A percentile compares a stretch with the other conserved stretches of the same genome.
Conservation (phyloP, 2,329 filamentous ascomycete species). For the Clarireedia monteithiana region DNA sequence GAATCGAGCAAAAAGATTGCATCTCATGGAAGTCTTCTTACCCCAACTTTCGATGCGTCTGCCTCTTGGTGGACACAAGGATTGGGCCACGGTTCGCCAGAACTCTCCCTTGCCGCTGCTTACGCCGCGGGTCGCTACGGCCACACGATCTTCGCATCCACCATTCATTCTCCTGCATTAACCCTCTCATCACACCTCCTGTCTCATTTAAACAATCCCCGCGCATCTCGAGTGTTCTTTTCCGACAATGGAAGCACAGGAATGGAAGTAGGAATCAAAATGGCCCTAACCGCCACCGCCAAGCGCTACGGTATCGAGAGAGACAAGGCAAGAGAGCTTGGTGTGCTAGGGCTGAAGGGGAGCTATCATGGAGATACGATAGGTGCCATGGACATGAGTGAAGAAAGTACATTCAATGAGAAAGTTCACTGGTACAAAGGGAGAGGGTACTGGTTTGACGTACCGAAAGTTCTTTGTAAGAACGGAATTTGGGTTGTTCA, state of each 20-base stretch:
- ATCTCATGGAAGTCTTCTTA: conserved; percentile 35
- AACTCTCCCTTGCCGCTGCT: conserved; percentile 64
- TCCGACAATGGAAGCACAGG: conserved; percentile 80
- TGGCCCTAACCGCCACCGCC: conserved; percentile 66
- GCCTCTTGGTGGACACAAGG: conserved; percentile 92
- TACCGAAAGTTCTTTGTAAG: conserved; percentile 61
- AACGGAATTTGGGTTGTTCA: conserved; percentile 57
- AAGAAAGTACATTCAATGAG: conserved; percentile 70
- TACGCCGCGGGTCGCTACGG: conserved; percentile 79
- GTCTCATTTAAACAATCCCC: conserved; percentile 49
- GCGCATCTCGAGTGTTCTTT: conserved; percentile 67
- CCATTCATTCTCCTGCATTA: conserved; percentile 72
- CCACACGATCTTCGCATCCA: conserved; percentile 80
- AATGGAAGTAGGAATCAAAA: conserved; percentile 77
- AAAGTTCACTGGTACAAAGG: conserved; percentile 83
- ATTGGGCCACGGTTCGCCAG: conserved; percentile 69
- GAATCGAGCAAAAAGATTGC: not conserved
- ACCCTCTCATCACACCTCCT: conserved; percentile 60
- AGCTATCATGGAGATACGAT: conserved; percentile 87
- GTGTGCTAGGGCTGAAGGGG: conserved; percentile 67
- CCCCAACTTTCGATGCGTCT: conserved; percentile 71
- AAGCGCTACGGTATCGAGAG: conserved; percentile 49
- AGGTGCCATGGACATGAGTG: conserved; percentile 78
- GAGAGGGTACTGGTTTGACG: conserved; percentile 74
- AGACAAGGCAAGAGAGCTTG: conserved; percentile 42